Base-by-base conservation (phyloP, 2,329 filamentous ascomycete species). In the Paraphoma chrysanthemicola region DNA sequence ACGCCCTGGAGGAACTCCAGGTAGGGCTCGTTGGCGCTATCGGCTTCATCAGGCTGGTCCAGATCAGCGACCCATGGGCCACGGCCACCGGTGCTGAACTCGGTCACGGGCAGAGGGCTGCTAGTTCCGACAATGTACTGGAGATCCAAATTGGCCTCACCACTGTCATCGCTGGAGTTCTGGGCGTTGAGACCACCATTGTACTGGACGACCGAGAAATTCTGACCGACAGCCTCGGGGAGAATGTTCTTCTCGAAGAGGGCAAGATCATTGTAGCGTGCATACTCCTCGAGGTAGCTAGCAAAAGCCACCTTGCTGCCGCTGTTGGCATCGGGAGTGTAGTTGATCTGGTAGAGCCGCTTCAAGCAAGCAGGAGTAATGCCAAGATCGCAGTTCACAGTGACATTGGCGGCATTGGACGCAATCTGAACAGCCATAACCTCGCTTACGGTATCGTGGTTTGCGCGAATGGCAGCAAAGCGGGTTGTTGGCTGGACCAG, bases 1-100 rank as follows among this genome's bases (percentile, higher is more conserved):
- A 89, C 71, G 67, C 85, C 82, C 48, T 84, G 79, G 11, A 90
- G 77, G 76, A 85, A 90, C 14, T 82, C 81, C 1, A 90, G 78
- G 71, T 90, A 90, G 0, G 88, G 88, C 77, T 91, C 89, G 70
- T 90, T 91, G 64, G 79, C 81, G 68, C 86, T 82, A 29, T 64
- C 77, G 6, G 62, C 54, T 44, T 62, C 55, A 29, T 67, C 56
- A 18, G 80, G 70, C 61, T 77, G 75, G 70, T 66, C 80, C n/a
- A 79, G 69, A 45, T 85, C 80, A 6, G 85, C 78, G 12, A 81
- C 74, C 66, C 82, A 83, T 1, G 81, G 83, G 44, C 80, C 85
- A 17, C 77, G 79, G 10, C 87, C 88, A 23, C 80, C 86, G 1
- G 85, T 87, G 63, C 81, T 85, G 73, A 85, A 90, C 56, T 84